phyloP scores from a whole-genome alignment of 495 filamentous ascomycete genomes.

The Aspergillus bertholletiae region DNA sequence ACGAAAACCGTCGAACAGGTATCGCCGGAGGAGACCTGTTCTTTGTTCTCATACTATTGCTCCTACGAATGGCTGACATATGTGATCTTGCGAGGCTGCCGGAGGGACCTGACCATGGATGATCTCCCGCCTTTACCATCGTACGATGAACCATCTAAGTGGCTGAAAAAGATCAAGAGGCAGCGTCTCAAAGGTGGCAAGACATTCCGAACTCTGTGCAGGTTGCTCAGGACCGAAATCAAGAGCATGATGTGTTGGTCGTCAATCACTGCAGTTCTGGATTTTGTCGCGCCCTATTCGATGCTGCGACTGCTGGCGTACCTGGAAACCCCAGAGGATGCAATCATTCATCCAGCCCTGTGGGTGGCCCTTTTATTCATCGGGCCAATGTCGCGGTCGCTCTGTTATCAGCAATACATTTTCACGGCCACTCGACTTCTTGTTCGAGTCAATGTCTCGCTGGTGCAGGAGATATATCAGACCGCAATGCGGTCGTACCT shows the following conservation, averaged over 20 bases:
- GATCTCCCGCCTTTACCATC: slow-evolving; percentile 46
- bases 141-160: slow-evolving; percentile 44
- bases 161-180: slow-evolving; percentile 33
- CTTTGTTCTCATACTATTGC: slow-evolving; percentile 43
- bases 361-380: slow-evolving; percentile 45
- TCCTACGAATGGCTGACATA: slow-evolving; percentile 48
- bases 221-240: slow-evolving; percentile 36
- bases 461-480: slow-evolving; percentile 50
- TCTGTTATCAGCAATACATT: slow-evolving; percentile 46
- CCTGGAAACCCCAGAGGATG: slow-evolving; percentile 25
- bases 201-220: slow-evolving; percentile 37
- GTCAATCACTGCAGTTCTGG: slow-evolving; percentile 26
- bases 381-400: slow-evolving; percentile 37
- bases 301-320: slow-evolving; percentile 40
- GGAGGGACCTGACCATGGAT: slow-evolving; percentile 37
- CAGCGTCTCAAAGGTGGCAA: slow-evolving; percentile 35
- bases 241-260: slow-evolving; percentile 35
- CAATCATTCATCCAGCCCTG: slow-evolving; percentile 33
- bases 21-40: slow-evolving; percentile 47
- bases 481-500: slow-evolving; percentile 40
- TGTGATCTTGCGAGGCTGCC: slow-evolving; percentile 41
- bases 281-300: slow-evolving; percentile 41
- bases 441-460: slow-evolving; percentile 42
- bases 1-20: slow-evolving; percentile 18
- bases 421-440: slow-evolving; percentile 44